Evolutionary conservation across 495 filamentous ascomycete genomes (phyloP).

Genomic region (Trichoderma parareesei): DNA sequence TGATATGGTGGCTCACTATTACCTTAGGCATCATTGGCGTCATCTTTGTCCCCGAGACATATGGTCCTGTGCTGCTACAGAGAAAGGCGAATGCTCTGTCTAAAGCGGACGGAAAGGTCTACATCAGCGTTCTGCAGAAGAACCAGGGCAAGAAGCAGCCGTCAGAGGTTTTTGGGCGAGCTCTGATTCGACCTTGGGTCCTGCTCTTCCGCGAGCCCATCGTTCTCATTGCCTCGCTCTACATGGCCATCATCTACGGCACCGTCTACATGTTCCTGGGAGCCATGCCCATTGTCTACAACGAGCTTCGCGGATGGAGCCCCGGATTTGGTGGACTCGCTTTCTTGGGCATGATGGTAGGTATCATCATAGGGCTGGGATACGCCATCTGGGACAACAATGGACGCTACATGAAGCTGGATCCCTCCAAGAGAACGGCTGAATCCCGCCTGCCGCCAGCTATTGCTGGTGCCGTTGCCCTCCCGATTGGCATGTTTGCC

Average conservation of each 20-base stretch:
- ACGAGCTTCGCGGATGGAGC: constrained; percentile 54
- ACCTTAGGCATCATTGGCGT: constrained; percentile 38
- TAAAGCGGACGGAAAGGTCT: constrained; percentile 54
- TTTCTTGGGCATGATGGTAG: constrained; percentile 63
- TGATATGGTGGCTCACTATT: too few species aligned
- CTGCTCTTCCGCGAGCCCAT: constrained; percentile 70
- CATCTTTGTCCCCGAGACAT: constrained; percentile 67
- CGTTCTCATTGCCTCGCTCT: constrained; percentile 59
- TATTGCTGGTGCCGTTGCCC: constrained; percentile 54
- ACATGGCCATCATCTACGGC: constrained; percentile 60
- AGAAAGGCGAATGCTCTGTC: constrained; percentile 50
- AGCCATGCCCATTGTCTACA: constrained; percentile 67
- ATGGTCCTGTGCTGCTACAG: constrained; percentile 53
- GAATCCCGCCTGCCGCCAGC: constrained; percentile 67
- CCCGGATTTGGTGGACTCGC: constrained; percentile 59
- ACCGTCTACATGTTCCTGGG: constrained; percentile 76
- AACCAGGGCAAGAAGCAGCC: constrained; percentile 27
- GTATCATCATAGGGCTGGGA: constrained; percentile 54
- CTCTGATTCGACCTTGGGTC: constrained; percentile 55
- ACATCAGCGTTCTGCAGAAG: constrained; percentile 32
- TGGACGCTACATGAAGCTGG: constrained; percentile 40
- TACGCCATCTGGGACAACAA: constrained; percentile 57
- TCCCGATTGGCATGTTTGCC: constrained; percentile 62
- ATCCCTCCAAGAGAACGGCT: constrained; percentile 45
- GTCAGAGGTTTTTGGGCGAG: constrained; percentile 28